Percentiles rank a stretch among this genome's conserved stretches.
Evolutionary conservation across 371 early-diverging fungal species (phyloP).

Genomic region (Actinomortierella wolfii): DNA sequence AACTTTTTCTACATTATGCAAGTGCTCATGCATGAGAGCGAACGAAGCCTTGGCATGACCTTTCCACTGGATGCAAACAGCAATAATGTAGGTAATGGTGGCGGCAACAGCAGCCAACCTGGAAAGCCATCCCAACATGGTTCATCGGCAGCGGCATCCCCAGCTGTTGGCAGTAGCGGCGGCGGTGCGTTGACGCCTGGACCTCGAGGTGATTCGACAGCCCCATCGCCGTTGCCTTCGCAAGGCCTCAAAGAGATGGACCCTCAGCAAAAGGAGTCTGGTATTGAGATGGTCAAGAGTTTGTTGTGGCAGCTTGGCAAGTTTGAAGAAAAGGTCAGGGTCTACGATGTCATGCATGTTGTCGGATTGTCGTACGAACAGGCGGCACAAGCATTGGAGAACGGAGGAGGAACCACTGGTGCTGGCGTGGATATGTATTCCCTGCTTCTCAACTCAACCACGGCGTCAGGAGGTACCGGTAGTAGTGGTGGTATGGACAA

Average conservation of each 20-base stretch:
- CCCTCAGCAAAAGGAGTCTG: constrained; percentile 28
- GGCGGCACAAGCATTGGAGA: constrained; percentile 45
- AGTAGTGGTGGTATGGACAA: too few relatives aligned
- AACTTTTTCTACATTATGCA: constrained; percentile 62
- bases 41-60: constrained; percentile 13
- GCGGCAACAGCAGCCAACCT: too few relatives aligned
- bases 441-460: constrained; percentile 24
- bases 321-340: constrained; percentile 48
- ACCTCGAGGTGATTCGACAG: too few relatives aligned
- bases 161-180: too few relatives aligned
- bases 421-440: constrained; percentile 19
- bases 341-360: constrained; percentile 61
- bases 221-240: too few relatives aligned
- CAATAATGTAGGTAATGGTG: too few relatives aligned
- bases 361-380: constrained; percentile 52
- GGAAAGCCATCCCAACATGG: too few relatives aligned
- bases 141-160: too few relatives aligned
- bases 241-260: too few relatives aligned
- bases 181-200: constrained; percentile 17
- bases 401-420: constrained; percentile 16
- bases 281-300: constrained; percentile 56
- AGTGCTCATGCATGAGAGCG: constrained; percentile 53
- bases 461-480: not conserved
- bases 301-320: constrained; percentile 54
- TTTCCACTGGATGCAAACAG: constrained; percentile 8